Base-by-base conservation (phyloP, 1,139 yeast genomes). In the Candida sanyaensis region DNA sequence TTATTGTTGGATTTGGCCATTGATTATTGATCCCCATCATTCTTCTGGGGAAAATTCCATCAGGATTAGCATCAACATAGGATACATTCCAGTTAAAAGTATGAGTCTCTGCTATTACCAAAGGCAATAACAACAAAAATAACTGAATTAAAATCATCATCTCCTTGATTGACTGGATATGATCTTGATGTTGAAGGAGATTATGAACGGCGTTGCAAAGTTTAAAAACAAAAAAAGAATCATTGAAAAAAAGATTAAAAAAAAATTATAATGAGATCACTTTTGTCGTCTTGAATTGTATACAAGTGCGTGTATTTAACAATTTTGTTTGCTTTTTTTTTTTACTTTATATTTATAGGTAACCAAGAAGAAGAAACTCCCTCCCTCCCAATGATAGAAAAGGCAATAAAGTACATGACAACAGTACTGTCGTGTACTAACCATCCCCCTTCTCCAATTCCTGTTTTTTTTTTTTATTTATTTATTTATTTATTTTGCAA, bases 1-100 rank as follows among this genome's bases (percentile, higher is more conserved):
- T 73, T 51, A 92, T 71, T 13, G 78, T 78, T 4, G 98, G 98
- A 75, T 91, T 78, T 34, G 98, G 98, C 84, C 89, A 91, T 53
- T 81, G 73, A 52, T 84, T 85, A 62, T 91, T 91, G 69, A 92
- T 84, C 3, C 96, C 89, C 53, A 91, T 81, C 48, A 90, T 87
- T 26, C 75, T 75, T 53, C 95, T 75, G 44, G 80, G 84, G 37
- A 64, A 63, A 34, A 71, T 63, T 27, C 97, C 97, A 64, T 92
- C 97, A 1, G 92, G 91, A 64, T 88, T 86, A 28, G 82, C 84
- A 12, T 63, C 63, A 38, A 81, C 84, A 84, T 90, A 88, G 6
- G 85, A 81, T 26, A 92, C 80, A 47, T 88, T 81, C 82, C 86
- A 91, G 69, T 88, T 78, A 71, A 72, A 87, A 4, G 75, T 71